phyloP scores from a whole-genome alignment of 176 grass and related monocot genomes.

The Juncus inflexus region DNA sequence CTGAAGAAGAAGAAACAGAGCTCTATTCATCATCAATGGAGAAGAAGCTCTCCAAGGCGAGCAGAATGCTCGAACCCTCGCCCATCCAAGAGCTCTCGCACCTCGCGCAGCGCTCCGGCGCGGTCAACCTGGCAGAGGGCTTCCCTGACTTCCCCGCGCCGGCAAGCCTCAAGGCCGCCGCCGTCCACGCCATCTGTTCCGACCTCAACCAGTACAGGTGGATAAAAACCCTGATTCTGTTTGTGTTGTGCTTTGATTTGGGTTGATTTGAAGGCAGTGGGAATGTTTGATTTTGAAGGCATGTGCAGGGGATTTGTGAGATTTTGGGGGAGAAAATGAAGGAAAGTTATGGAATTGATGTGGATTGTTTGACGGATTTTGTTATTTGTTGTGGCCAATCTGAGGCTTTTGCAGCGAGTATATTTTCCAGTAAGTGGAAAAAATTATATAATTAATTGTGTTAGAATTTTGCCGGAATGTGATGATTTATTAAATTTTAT shows the following conservation, averaged over 20 bases:
- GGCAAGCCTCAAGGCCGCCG: constrained; percentile 51
- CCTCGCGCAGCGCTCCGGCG: constrained; percentile 62
- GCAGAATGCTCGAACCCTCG: constrained; percentile 40
- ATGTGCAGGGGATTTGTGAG: constrained; percentile 86
- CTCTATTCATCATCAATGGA: constrained; percentile 37
- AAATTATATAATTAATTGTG: neutral
- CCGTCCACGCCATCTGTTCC: constrained; percentile 52
- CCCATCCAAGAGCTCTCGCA: constrained; percentile 81
- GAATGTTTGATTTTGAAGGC: constrained; percentile 30
- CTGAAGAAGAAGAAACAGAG: too few relatives aligned
- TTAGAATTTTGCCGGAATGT: too few relatives aligned
- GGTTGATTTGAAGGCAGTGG: neutral
- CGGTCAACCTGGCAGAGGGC: constrained; percentile 91
- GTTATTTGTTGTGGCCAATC: constrained; percentile 83
- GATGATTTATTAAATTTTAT: too few relatives aligned
- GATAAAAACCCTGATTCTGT: neutral
- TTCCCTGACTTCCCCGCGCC: constrained; percentile 89
- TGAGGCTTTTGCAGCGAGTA: constrained; percentile 69
- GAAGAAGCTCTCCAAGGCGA: constrained; percentile 46
- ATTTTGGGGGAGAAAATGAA: constrained; percentile 48
- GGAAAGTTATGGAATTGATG: constrained; percentile 41
- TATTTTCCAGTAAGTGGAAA: constrained; percentile 55
- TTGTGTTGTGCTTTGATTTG: neutral
- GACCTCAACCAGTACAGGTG: constrained; percentile 93
- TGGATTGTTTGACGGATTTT: constrained; percentile 63